Evolutionary conservation across 805 yeast species (phyloP).

Genomic region (Candida yuanshanica): DNA sequence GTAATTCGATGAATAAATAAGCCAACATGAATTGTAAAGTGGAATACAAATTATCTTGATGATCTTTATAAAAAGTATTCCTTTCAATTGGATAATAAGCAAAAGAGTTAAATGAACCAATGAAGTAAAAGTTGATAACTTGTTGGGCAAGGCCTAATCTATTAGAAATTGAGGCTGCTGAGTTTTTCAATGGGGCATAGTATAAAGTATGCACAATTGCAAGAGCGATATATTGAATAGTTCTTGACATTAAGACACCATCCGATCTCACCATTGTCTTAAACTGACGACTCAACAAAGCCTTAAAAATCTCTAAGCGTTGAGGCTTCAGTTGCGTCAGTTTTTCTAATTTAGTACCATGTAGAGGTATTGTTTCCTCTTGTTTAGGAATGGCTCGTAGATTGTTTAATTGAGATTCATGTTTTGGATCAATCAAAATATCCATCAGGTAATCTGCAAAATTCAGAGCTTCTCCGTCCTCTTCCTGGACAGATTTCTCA

Average conservation of each 20-base stretch:
- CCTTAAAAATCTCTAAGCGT: slow-evolving; percentile 26
- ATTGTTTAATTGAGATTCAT: slow-evolving; percentile 24
- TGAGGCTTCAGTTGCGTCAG: slow-evolving; percentile 9
- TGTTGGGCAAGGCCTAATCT: slow-evolving; percentile 76
- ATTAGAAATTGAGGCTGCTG: slow-evolving; percentile 48
- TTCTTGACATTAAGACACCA: slow-evolving; percentile 59
- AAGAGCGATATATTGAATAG: slow-evolving; percentile 57
- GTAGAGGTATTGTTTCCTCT: not conserved
- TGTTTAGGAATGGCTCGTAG: not conserved
- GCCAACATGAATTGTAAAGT: slow-evolving; percentile 54
- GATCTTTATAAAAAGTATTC: slow-evolving; percentile 72
- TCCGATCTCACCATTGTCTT: slow-evolving; percentile 39
- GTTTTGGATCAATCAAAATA: slow-evolving; percentile 51
- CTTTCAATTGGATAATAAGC: slow-evolving; percentile 72
- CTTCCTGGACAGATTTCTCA: not conserved
- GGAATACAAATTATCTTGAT: slow-evolving; percentile 66
- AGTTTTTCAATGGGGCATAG: slow-evolving; percentile 52
- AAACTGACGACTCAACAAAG: slow-evolving; percentile 29
- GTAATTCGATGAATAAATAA: slow-evolving; percentile 59
- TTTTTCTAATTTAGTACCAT: slow-evolving; percentile 1
- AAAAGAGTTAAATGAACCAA: slow-evolving; percentile 75
- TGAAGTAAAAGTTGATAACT: slow-evolving; percentile 63
- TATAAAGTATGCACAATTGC: slow-evolving; percentile 63
- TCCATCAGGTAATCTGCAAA: slow-evolving; percentile 75
- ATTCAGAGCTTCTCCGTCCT: slow-evolving; percentile 49